phyloP scores from a whole-genome alignment of 306 rosid genomes.

The Cucurbita moschata region DNA sequence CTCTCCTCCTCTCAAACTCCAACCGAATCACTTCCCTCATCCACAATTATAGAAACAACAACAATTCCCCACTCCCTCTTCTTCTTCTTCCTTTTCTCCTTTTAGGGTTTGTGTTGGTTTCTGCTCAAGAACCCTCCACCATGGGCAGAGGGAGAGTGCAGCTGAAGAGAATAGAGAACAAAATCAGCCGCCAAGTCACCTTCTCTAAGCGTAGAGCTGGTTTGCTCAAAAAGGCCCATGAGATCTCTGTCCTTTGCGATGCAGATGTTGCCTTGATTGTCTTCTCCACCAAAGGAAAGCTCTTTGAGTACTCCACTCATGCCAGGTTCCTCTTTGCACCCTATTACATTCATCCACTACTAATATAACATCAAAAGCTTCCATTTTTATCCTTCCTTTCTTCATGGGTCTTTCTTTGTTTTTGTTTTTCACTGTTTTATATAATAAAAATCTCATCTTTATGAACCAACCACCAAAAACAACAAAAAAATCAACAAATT shows the following conservation, averaged over 20 bases:
- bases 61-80: neutral
- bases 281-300: slow-evolving; percentile 58
- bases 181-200: slow-evolving; percentile 67
- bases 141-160: slow-evolving; percentile 84
- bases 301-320: slow-evolving; percentile 46
- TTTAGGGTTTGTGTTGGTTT: neutral
- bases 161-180: slow-evolving; percentile 77
- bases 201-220: slow-evolving; percentile 62
- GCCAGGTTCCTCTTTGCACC: slow-evolving; percentile 23
- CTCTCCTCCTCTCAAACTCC: slow-evolving; percentile 3
- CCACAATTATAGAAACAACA: slow-evolving; percentile 36
- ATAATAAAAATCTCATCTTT: no score
- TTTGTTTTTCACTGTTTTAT: neutral
- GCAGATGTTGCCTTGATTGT: slow-evolving; percentile 67
- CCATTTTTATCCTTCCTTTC: no score
- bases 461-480: neutral
- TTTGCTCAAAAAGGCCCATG: slow-evolving; percentile 61
- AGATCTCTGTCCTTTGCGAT: slow-evolving; percentile 72
- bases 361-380: no score
- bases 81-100: neutral
- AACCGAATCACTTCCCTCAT: slow-evolving; percentile 1
- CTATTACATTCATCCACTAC: no score
- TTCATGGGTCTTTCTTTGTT: neutral
- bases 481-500: neutral
- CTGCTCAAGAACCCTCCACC: neutral